phyloP scores from a whole-genome alignment of 106 monocot species.

The Ottelia alismoides region DNA sequence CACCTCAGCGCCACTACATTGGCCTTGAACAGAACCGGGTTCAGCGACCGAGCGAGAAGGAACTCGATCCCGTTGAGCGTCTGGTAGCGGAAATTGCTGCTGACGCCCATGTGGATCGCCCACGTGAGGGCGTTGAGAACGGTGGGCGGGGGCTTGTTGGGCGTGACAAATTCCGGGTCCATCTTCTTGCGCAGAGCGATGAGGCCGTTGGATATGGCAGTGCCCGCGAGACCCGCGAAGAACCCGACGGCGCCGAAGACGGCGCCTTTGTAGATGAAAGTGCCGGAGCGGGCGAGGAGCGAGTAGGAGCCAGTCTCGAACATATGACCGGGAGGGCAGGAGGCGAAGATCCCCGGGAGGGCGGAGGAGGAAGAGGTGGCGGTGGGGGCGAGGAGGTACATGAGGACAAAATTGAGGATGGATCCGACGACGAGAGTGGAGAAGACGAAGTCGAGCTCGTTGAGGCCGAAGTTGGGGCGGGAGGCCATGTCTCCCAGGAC shows the following conservation, averaged over 20 bases:
- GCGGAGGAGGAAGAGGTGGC: no score
- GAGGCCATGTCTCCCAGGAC: no score
- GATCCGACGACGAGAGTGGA: conserved; percentile 73
- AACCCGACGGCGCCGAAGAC: no score
- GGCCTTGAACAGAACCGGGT: conserved; percentile 33
- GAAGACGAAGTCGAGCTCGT: conserved; percentile 79
- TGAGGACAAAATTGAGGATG: conserved; percentile 55
- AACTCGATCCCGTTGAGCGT: no score
- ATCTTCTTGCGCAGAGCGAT: conserved; percentile 35
- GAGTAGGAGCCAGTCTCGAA: no score
- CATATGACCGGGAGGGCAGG: no score
- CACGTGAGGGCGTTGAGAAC: conserved; percentile 49
- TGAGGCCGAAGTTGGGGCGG: conserved; percentile 69
- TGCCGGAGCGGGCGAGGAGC: no score
- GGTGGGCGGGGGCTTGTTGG: conserved; percentile 52
- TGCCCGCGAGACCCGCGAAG: no score
- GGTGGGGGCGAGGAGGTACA: conserved; percentile 79
- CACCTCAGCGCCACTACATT: no score
- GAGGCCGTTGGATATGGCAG: conserved; percentile 59
- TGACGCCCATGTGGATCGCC: conserved; percentile 63
- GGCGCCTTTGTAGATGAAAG: no score
- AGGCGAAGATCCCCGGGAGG: no score
- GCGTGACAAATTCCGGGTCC: conserved; percentile 45
- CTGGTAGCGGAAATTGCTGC: conserved; percentile 63
- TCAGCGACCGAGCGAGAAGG: conserved; percentile 23